A percentile compares a stretch with the other conserved stretches of the same genome.
Conservation (phyloP, 495 filamentous ascomycete genomes). For the Trichoderma parareesei region DNA sequence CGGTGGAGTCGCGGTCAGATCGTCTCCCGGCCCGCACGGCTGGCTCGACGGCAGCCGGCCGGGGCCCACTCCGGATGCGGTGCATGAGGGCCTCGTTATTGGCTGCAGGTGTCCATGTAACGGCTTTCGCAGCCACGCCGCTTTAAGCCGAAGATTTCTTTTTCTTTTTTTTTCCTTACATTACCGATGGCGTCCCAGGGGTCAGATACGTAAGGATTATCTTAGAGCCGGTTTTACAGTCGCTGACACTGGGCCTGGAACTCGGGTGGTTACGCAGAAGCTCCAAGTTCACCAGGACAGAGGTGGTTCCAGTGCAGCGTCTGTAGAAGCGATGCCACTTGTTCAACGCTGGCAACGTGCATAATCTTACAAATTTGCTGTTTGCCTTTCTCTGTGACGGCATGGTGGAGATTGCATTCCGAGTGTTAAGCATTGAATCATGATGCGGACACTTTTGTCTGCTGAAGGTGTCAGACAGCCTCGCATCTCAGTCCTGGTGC, state of each 20-base stretch:
- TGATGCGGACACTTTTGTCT: not conserved
- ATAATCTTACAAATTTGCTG: not conserved
- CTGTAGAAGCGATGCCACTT: no score
- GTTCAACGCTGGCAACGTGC: no score
- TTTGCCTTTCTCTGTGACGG: no score
- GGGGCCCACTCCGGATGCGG: constrained; percentile 4
- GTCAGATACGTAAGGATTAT: not conserved
- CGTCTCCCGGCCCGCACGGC: not conserved
- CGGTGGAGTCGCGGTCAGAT: not conserved
- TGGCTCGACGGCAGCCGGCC: not conserved
- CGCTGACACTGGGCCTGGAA: not conserved
- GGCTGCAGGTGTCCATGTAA: not conserved
- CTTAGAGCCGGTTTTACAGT: not conserved
- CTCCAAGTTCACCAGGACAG: no score
- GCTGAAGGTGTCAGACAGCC: not conserved
- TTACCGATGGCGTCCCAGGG: not conserved
- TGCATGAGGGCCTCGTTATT: not conserved
- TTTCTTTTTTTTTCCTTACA: not conserved
- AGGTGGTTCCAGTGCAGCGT: no score
- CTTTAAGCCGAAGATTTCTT: not conserved
- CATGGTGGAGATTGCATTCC: no score
- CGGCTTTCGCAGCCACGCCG: constrained; percentile 3
- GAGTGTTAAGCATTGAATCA: no score
- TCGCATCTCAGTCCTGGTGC: not conserved
- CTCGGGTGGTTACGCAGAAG: no score